Evolutionary conservation across 441 rosid genomes (phyloP), one percentile per base, ranked within the genome.

Genomic region (Brassica hybrid): DNA sequence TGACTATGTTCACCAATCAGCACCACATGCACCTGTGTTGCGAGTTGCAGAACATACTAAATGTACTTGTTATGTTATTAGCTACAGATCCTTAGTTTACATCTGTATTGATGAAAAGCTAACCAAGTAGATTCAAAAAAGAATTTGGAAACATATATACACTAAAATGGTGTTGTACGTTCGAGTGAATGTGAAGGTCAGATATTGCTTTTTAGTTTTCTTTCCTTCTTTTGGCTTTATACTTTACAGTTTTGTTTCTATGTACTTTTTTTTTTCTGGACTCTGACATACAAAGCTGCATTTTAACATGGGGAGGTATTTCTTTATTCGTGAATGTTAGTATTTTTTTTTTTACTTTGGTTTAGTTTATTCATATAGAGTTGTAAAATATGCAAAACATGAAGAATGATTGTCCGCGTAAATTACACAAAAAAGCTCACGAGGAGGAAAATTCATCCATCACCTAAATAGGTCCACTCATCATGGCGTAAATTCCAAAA

Each of bases 201-300:
- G 67, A 71, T 71, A 58, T 66, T 27, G 72, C 76, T 32, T 65
- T 52, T 27, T 27, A 27, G 32, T 27, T 27, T 41, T 41, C 41
- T 36, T 16, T 14, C 32, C 19, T 23, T 54, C 7, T 50, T 72
- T 48, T 63, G 34, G 45, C 23, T 60, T 50, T 68, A 23, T 72
- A 59, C 57, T 66, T 72, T 72, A 48, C 66, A 67, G 9, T 36
- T 73, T 78, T 78, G 74, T 73, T 25, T 23, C 43, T 73, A 67
- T 67, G 23, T 60, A 50, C 59, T 72, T 67, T 58, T 73, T 6
- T 61, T 67, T 52, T 27, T 27, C 57, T 71, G 62, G 68, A 45
- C 65, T 67, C 74, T 54, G 78, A 68, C 74, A 56, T 52, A 52
- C 64, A 78, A 72, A 78, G 69, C 81, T 78, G 81, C 67, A 66